Evolutionary conservation across 2,329 filamentous ascomycete species (phyloP).

Genomic region (Akanthomyces uredinophilus): DNA sequence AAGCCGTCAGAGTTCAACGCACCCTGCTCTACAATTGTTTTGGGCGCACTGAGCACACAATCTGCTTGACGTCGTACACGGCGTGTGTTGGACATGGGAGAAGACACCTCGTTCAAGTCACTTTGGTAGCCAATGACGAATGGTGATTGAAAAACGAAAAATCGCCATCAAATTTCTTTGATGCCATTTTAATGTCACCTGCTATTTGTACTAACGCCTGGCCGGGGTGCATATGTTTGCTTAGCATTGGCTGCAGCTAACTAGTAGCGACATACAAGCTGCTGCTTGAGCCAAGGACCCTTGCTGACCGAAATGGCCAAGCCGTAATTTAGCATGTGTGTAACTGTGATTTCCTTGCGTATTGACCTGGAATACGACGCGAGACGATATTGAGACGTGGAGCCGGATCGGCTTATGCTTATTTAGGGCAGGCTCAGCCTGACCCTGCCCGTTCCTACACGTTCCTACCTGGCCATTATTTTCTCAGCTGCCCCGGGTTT

Average conservation of each 20-base stretch:
- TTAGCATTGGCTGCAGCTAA: too few relatives aligned
- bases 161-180: too few relatives aligned
- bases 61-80: not conserved
- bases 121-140: not conserved
- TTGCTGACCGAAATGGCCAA: not conserved
- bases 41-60: conserved; percentile 21
- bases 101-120: not conserved
- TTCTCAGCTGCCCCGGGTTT: not conserved
- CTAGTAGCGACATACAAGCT: too few relatives aligned
- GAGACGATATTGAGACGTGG: not conserved
- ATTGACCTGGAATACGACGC: not conserved
- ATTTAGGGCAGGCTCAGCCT: not conserved
- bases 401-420: not conserved
- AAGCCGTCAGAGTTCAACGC: conserved; percentile 23
- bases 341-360: not conserved
- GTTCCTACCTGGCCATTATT: not conserved
- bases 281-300: not conserved
- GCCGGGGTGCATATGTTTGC: too few relatives aligned
- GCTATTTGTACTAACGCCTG: too few relatives aligned
- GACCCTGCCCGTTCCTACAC: not conserved
- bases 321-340: too few relatives aligned
- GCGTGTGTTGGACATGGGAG: not conserved
- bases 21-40: conserved; percentile 21
- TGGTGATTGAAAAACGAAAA: too few relatives aligned
- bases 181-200: not conserved